A percentile compares a stretch with the other conserved stretches of the same genome.
These are phyloP conservation scores for Exidia glandulosa DNA, from an alignment of 768 basidiomycete species.

Conservation along the genomic window DNA sequence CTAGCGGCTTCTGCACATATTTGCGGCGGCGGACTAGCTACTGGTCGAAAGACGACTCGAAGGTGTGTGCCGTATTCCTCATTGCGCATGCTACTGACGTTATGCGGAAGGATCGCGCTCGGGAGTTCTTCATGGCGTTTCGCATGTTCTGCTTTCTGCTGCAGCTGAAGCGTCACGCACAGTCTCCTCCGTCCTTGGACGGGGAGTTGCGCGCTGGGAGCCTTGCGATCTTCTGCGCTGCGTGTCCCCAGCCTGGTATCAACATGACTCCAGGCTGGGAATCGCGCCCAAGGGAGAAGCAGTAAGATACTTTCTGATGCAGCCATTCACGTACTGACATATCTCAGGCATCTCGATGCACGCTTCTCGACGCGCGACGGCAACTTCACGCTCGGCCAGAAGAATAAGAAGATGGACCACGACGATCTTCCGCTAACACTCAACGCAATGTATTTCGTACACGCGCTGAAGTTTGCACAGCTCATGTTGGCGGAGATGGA, in stretches of 20 bases:
- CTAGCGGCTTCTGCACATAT: neutral
- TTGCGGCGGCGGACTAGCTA: neutral
- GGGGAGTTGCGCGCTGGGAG: neutral
- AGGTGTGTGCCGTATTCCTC: neutral
- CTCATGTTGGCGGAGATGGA: neutral
- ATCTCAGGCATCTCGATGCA: neutral
- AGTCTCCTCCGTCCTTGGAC: neutral
- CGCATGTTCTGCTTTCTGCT: neutral
- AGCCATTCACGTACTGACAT: neutral
- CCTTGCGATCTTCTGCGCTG: neutral
- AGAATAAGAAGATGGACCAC: neutral
- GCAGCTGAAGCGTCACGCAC: neutral
- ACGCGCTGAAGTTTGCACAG: neutral
- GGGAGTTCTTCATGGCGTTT: neutral
- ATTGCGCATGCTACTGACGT: neutral
- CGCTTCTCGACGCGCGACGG: neutral
- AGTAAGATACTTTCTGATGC: neutral
- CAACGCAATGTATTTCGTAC: neutral
- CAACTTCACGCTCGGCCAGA: neutral
- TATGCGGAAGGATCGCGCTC: neutral
- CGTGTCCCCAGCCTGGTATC: neutral
- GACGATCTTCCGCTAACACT: neutral
- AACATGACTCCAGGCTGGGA: neutral
- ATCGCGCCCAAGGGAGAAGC: neutral
- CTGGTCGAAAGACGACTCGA: neutral